Evolutionary conservation across 192 early-diverging fungal genomes (phyloP).

Genomic region (Umbelopsis vinacea): DNA sequence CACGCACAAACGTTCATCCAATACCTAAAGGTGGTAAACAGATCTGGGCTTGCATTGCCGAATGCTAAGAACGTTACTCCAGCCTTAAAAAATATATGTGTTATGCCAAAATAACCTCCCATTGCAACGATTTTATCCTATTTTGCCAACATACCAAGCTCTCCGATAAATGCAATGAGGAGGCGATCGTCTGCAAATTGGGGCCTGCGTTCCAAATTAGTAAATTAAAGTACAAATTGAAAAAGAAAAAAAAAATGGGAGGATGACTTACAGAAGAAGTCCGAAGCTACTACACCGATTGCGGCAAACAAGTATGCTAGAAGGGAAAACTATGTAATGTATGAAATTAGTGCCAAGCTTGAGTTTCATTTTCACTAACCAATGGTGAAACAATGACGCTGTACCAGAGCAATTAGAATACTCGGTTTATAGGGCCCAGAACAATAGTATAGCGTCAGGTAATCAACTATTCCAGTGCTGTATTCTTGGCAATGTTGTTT

Average conservation of each 20-base stretch:
- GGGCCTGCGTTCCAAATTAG: slow-evolving; percentile 49
- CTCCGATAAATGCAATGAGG: slow-evolving; percentile 77
- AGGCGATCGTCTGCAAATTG: slow-evolving; percentile 79
- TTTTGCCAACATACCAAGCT: slow-evolving; percentile 58
- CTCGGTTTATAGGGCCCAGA: slow-evolving; percentile 34
- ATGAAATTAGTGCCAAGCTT: slow-evolving; percentile 13
- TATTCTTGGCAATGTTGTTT: slow-evolving; percentile 63
- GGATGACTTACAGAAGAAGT: slow-evolving; percentile 69
- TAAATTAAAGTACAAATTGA: too few species aligned
- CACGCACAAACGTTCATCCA: not conserved
- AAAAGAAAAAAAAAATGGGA: not conserved
- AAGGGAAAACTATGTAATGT: slow-evolving; percentile 45
- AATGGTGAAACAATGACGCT: slow-evolving; percentile 16
- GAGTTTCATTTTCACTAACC: not conserved
- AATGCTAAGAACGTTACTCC: slow-evolving; percentile 77
- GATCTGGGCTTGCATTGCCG: slow-evolving; percentile 91
- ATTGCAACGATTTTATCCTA: not conserved
- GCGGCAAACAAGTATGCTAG: slow-evolving; percentile 67
- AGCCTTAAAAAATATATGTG: slow-evolving; percentile 47
- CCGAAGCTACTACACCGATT: slow-evolving; percentile 73
- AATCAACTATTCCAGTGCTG: slow-evolving; percentile 58
- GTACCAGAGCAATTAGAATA: slow-evolving; percentile 48
- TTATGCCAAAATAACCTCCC: not conserved
- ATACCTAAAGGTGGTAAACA: slow-evolving; percentile 79
- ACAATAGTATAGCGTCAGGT: slow-evolving; percentile 61